A percentile compares a stretch with the other conserved stretches of the same genome.
Evolutionary conservation across 2,329 filamentous ascomycete species (phyloP).

Genomic region (Nemania abortiva): DNA sequence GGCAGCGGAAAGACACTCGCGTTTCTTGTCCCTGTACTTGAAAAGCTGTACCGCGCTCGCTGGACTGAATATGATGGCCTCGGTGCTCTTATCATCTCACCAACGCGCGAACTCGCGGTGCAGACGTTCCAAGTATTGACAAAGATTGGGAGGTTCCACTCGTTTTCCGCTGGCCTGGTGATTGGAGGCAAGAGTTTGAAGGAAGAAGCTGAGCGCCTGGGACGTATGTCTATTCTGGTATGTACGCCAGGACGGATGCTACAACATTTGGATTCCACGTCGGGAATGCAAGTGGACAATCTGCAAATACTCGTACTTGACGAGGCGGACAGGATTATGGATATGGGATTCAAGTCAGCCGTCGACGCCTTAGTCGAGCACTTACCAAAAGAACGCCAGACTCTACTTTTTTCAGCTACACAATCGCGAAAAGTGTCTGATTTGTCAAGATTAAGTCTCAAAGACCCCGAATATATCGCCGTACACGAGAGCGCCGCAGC

Average conservation of each 20-base stretch:
- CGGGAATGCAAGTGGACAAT: constrained; percentile 88
- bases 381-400: constrained; percentile 86
- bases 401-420: constrained; percentile 93
- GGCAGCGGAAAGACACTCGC: constrained; percentile 95
- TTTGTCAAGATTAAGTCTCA: constrained; percentile 85
- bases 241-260: constrained; percentile 95
- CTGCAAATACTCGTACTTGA: constrained; percentile 93
- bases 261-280: constrained; percentile 95
- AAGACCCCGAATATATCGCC: constrained; percentile 93
- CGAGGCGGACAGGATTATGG: constrained; percentile 95
- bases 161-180: constrained; percentile 90
- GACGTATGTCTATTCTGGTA: constrained; percentile 96
- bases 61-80: constrained; percentile 94
- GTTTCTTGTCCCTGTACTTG: constrained; percentile 90
- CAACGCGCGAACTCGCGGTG: constrained; percentile 90
- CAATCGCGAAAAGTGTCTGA: constrained; percentile 96
- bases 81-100: constrained; percentile 91
- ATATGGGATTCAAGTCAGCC: constrained; percentile 93
- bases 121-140: constrained; percentile 96
- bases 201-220: constrained; percentile 85
- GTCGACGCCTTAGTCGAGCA: constrained; percentile 95
- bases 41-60: constrained; percentile 88
- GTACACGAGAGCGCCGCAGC: constrained; percentile 85
- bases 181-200: constrained; percentile 93
- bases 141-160: constrained; percentile 88